A percentile compares a stretch with the other conserved stretches of the same genome.
phyloP scores from a whole-genome alignment of 805 yeast species.

The Candida ulmi region DNA sequence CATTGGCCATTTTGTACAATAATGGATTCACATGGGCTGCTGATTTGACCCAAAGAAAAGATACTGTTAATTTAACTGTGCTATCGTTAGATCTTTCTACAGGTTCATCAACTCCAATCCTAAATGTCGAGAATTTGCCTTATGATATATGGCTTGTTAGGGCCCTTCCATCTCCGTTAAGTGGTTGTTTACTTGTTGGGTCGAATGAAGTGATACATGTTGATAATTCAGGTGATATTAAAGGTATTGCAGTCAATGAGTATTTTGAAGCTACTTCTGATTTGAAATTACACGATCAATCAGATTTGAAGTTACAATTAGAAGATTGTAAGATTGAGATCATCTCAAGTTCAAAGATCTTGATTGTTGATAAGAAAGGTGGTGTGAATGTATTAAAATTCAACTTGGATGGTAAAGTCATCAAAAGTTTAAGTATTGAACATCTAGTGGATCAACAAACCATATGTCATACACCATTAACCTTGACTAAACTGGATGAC shows the following conservation, averaged over 20 bases:
- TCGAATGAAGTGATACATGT: constrained; percentile 73
- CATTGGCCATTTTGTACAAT: constrained; percentile 61
- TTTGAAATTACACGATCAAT: constrained; percentile 40
- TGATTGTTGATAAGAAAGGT: constrained; percentile 33
- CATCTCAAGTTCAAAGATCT: constrained; percentile 27
- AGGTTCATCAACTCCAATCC: constrained; percentile 55
- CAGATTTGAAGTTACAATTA: constrained; percentile 44
- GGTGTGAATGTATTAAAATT: constrained; percentile 23
- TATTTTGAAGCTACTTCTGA: constrained; percentile 38
- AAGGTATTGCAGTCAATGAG: constrained; percentile 58
- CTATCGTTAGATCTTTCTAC: constrained; percentile 58
- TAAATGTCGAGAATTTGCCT: constrained; percentile 61
- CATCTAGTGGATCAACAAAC: background rate
- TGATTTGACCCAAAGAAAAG: constrained; percentile 51
- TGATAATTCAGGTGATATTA: constrained; percentile 67
- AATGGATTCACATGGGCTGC: constrained; percentile 77
- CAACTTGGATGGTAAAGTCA: constrained; percentile 31
- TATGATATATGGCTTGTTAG: constrained; percentile 63
- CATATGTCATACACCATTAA: constrained; percentile 14
- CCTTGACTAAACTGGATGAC: constrained; percentile 33
- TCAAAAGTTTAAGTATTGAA: constrained; percentile 21
- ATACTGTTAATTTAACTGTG: constrained; percentile 55
- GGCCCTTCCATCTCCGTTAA: constrained; percentile 59
- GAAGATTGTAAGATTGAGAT: constrained; percentile 43
- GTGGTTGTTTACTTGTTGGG: constrained; percentile 68